Evolutionary conservation across 345 rosid genomes (phyloP).

Genomic region (Gossypium thurberi): DNA sequence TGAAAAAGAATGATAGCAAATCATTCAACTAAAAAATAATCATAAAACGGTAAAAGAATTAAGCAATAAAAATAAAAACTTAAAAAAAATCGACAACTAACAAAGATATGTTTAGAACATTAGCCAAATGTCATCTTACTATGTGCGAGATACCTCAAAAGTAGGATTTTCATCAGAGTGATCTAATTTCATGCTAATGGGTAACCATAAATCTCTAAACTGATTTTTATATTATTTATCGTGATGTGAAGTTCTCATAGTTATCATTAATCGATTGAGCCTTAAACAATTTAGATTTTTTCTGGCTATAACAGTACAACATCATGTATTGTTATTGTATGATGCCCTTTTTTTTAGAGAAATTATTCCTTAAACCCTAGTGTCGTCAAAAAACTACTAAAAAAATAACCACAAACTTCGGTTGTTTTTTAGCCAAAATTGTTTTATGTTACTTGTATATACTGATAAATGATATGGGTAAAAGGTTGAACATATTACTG

Average conservation of each 20-base stretch:
- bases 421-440: too few species aligned
- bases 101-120: neutral
- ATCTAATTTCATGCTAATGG: neutral
- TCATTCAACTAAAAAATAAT: too few species aligned
- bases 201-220: neutral
- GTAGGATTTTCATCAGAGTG: neutral
- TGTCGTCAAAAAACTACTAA: neutral
- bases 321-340: neutral
- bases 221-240: neutral
- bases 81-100: too few species aligned
- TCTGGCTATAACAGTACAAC: neutral
- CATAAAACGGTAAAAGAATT: too few species aligned
- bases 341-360: neutral
- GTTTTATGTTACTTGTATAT: neutral
- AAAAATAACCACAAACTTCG: too few species aligned
- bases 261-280: neutral
- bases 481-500: neutral
- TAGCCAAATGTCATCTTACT: neutral
- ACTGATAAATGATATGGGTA: neutral
- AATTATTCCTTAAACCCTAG: neutral
- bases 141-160: neutral
- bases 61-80: too few species aligned
- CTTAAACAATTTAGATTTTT: neutral
- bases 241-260: neutral
- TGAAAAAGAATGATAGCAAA: too few species aligned